Conservation (phyloP, 257 asterid species). For the Striga asiatica region DNA sequence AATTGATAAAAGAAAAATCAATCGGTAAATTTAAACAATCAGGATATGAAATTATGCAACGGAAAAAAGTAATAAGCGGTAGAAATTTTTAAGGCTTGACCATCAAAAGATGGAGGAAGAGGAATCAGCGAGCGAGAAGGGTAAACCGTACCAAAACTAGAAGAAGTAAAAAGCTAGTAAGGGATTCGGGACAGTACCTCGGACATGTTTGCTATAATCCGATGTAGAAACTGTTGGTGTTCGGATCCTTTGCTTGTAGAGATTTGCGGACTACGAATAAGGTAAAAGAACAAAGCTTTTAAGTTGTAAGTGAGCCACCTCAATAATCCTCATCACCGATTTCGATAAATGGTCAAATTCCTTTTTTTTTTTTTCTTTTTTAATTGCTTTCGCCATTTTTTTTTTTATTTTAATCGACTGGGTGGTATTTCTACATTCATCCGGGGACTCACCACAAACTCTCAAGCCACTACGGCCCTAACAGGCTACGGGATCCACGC, state of each 20-base stretch:
- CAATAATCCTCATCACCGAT: constrained; percentile 27
- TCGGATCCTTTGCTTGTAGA: constrained; percentile 25
- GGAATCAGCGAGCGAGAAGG: background rate
- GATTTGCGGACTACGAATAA: constrained; percentile 11
- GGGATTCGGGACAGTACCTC: constrained; percentile 21
- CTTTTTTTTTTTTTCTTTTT: constrained; percentile 22
- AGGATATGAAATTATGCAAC: background rate
- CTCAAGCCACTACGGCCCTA: no score
- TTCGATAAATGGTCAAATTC: constrained; percentile 26
- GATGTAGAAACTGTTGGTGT: constrained; percentile 1
- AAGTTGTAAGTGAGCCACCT: constrained; percentile 31
- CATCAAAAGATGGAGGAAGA: background rate
- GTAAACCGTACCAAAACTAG: background rate
- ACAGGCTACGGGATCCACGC: no score
- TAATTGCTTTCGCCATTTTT: no score
- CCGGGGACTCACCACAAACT: no score
- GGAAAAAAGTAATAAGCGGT: background rate
- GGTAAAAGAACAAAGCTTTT: constrained; percentile 12
- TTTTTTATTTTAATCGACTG: no score
- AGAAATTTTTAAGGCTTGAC: background rate
- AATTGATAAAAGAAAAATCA: background rate
- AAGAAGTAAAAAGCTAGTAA: background rate
- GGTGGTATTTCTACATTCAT: no score
- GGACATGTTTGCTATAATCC: constrained; percentile 21
- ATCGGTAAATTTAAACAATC: background rate